Conservation (phyloP, 2,329 filamentous ascomycete genomes). For the Sphaerulina vaccinii region DNA sequence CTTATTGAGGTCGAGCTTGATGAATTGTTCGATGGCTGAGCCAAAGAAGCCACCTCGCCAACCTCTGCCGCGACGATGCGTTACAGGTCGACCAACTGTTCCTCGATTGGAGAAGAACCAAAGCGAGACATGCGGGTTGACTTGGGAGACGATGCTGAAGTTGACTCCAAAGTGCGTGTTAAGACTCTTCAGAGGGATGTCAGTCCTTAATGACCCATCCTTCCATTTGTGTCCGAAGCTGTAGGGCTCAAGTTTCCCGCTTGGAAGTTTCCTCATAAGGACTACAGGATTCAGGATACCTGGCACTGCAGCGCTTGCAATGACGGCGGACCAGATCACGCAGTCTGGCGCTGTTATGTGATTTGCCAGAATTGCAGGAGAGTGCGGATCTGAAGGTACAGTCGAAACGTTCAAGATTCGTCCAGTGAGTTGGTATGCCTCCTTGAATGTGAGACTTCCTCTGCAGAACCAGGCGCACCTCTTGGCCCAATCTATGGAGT, state of each 20-base stretch:
- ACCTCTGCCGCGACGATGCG: conserved; percentile 85
- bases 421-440: conserved; percentile 91
- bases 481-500: conserved; percentile 86
- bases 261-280: conserved; percentile 78
- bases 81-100: conserved; percentile 87
- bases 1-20: conserved; percentile 95
- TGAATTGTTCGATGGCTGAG: conserved; percentile 86
- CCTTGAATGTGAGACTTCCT: conserved; percentile 89
- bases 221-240: conserved; percentile 99
- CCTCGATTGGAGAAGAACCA: conserved; percentile 98
- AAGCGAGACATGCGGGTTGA: conserved; percentile 96
- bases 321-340: conserved; percentile 95
- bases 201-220: conserved; percentile 88
- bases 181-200: conserved; percentile 89
- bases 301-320: conserved; percentile 92
- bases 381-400: conserved; percentile 92
- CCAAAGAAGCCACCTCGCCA: conserved; percentile 96
- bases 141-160: conserved; percentile 83
- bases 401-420: conserved; percentile 94
- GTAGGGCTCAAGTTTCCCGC: conserved; percentile 79
- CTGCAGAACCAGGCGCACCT: conserved; percentile 85
- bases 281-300: conserved; percentile 95
- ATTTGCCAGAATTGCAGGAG: conserved; percentile 87
- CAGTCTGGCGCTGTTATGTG: conserved; percentile 94
- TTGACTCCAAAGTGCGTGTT: conserved; percentile 99